Evolutionary conservation across 2,329 filamentous ascomycete genomes (phyloP).

Genomic region (Beauveria asiatica): DNA sequence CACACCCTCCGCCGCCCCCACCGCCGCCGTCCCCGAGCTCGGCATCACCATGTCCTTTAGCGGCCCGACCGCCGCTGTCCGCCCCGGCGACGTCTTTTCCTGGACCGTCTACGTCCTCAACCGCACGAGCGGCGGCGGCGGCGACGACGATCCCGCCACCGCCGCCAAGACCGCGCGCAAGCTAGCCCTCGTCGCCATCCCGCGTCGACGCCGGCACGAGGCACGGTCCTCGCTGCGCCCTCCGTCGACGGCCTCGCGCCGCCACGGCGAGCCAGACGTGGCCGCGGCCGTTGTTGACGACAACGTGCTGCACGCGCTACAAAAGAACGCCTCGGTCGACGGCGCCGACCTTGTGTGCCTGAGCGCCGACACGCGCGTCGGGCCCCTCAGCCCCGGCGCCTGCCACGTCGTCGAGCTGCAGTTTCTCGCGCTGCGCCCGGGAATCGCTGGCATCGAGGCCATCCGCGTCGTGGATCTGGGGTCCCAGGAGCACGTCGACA

Average conservation of each 20-base stretch:
- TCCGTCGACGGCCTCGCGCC: conserved; percentile 38
- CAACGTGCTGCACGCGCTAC: conserved; percentile 61
- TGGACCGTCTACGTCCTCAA: conserved; percentile 74
- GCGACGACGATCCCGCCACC: conserved; percentile 26
- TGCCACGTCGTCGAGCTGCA: conserved; percentile 67
- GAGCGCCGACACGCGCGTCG: conserved; percentile 65
- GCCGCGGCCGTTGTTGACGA: conserved; percentile 66
- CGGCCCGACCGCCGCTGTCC: conserved; percentile 47
- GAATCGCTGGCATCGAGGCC: conserved; percentile 62
- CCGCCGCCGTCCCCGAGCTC: conserved; percentile 48
- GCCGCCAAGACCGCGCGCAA: conserved; percentile 45
- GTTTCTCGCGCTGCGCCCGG: conserved; percentile 60
- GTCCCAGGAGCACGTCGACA: conserved; percentile 69
- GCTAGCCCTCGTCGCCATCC: conserved; percentile 60
- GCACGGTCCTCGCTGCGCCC: conserved; percentile 37
- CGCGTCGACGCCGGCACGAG: conserved; percentile 54
- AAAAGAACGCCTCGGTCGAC: conserved; percentile 56
- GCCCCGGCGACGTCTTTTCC: conserved; percentile 57
- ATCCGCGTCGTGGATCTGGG: conserved; percentile 65
- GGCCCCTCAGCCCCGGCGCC: conserved; percentile 61
- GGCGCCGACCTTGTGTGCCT: conserved; percentile 63
- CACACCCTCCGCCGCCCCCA: conserved; percentile 22
- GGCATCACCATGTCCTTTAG: conserved; percentile 70
- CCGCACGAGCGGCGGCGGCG: conserved; percentile 41
- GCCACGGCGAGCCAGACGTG: conserved; percentile 31